Percentiles rank a stretch among this genome's conserved stretches.
These are phyloP conservation scores for Fusarium subglutinans DNA, from an alignment of 2,329 filamentous ascomycete species.

Conservation along the genomic window DNA sequence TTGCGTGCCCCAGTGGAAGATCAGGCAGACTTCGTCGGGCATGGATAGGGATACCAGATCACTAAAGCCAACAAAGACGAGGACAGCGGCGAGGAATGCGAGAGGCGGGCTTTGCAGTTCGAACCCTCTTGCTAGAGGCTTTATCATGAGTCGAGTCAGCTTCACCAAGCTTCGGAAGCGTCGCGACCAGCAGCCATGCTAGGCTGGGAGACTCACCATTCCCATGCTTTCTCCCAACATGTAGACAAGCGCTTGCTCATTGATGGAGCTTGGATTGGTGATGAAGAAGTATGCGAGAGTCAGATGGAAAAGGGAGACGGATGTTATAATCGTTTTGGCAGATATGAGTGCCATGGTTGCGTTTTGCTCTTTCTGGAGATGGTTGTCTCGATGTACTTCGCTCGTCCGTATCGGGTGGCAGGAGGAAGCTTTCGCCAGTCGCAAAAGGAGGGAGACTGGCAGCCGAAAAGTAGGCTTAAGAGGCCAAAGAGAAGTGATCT, in stretches of 20 bases:
- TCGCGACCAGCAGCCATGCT: neutral
- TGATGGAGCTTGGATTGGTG: constrained; percentile 74
- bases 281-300: constrained; percentile 87
- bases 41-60: constrained; percentile 74
- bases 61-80: constrained; percentile 67
- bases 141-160: neutral
- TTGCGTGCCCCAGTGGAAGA: constrained; percentile 74
- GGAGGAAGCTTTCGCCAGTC: neutral
- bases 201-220: constrained; percentile 65
- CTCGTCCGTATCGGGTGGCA: neutral
- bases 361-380: neutral
- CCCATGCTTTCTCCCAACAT: constrained; percentile 86
- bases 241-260: constrained; percentile 82
- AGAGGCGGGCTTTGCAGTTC: constrained; percentile 74
- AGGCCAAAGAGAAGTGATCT: neutral
- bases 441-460: neutral
- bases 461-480: neutral
- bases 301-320: constrained; percentile 84
- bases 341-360: constrained; percentile 81
- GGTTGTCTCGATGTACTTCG: neutral
- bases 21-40: constrained; percentile 70
- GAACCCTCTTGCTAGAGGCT: constrained; percentile 69
- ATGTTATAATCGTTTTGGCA: constrained; percentile 81
- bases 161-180: neutral
- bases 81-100: constrained; percentile 75